These are phyloP conservation scores for Xylaria acuta DNA, from an alignment of 495 filamentous ascomycete genomes.

Conservation along the genomic window DNA sequence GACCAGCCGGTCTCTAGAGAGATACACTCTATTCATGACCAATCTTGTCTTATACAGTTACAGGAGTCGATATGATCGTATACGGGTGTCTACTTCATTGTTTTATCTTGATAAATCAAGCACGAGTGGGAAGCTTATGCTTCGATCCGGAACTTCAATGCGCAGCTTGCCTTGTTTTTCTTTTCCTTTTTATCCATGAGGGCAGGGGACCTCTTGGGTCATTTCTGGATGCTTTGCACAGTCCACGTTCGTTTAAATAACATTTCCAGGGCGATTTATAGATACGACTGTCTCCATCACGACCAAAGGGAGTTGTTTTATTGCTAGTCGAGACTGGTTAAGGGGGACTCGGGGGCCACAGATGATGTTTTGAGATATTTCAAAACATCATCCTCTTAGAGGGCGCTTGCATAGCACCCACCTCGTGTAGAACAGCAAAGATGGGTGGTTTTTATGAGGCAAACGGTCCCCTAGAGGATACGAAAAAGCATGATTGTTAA, in stretches of 20 bases:
- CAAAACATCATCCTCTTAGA: constrained; percentile 18
- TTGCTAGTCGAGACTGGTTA: constrained; percentile 18
- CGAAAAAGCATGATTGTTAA: constrained; percentile 21
- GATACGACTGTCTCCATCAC: constrained; percentile 30
- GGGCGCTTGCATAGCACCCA: constrained; percentile 12
- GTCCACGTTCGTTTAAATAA: constrained; percentile 33
- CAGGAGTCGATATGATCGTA: constrained; percentile 35
- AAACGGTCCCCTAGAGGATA: constrained; percentile 15
- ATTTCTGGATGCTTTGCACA: constrained; percentile 31
- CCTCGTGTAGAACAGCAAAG: constrained; percentile 28
- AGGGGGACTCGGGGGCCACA: constrained; percentile 16
- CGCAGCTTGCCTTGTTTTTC: constrained; percentile 31
- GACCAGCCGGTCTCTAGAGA: background rate
- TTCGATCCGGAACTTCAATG: constrained; percentile 17
- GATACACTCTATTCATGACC: constrained; percentile 20
- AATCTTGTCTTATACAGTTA: constrained; percentile 36
- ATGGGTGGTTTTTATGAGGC: constrained; percentile 20
- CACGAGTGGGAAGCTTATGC: constrained; percentile 13
- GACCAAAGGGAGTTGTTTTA: constrained; percentile 28
- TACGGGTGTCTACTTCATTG: constrained; percentile 16
- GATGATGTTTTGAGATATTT: constrained; percentile 36
- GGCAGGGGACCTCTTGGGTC: constrained; percentile 34
- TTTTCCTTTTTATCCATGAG: constrained; percentile 26
- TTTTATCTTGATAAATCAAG: constrained; percentile 20
- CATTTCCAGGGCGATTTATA: constrained; percentile 35